These are phyloP conservation scores for Fusarium sp. DNA, from an alignment of 2,329 filamentous ascomycete species.

Conservation along the genomic window DNA sequence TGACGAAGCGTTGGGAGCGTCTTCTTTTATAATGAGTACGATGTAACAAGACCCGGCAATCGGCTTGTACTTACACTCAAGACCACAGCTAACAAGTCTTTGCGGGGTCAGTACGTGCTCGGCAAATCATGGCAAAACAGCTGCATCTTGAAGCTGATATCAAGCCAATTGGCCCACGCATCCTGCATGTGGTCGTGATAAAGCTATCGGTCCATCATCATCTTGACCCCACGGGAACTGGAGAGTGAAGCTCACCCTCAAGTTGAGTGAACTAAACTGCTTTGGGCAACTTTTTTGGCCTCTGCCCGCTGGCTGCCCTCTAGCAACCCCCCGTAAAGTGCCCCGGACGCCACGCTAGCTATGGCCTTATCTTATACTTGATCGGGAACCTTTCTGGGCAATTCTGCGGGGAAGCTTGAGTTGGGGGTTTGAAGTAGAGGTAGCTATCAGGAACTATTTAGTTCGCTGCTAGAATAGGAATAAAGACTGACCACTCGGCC, in stretches of 20 bases:
- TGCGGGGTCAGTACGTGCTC: conserved; percentile 9
- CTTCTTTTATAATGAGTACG: conserved; percentile 23
- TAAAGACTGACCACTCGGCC: conserved; percentile 17
- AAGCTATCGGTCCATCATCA: not conserved
- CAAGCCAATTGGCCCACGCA: not conserved
- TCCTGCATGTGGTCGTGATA: not conserved
- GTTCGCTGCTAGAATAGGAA: conserved; percentile 18
- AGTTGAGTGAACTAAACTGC: conserved; percentile 27
- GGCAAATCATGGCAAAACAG: not conserved
- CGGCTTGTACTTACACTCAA: not conserved
- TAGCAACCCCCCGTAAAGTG: conserved; percentile 6
- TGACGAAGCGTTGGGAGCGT: conserved; percentile 6
- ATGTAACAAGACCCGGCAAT: not conserved
- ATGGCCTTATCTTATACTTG: conserved; percentile 25
- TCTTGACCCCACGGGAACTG: conserved; percentile 13
- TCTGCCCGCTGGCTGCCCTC: not conserved
- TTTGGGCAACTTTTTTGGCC: conserved; percentile 39
- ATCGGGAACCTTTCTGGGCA: conserved; percentile 31
- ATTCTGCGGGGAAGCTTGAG: not conserved
- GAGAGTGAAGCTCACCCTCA: not conserved
- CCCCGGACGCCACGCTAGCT: not conserved
- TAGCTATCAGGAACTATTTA: not conserved
- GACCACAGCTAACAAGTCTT: not conserved
- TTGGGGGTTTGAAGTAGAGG: not conserved
- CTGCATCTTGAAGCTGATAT: conserved; percentile 4